Base-by-base conservation (phyloP, 1,139 yeast species). In the Lodderomyces orthopsilosis region DNA sequence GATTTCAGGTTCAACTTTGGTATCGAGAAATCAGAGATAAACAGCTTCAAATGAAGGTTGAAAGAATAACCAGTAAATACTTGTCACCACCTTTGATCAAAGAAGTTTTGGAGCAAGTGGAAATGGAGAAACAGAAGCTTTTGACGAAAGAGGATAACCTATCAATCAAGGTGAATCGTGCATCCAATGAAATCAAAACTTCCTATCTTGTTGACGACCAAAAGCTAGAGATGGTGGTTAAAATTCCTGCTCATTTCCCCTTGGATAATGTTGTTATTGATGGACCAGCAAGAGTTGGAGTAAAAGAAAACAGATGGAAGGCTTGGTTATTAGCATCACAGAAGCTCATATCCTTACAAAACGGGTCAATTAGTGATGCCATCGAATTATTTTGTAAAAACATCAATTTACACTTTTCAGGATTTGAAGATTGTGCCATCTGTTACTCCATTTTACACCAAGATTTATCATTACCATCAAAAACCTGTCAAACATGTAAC, bases 341-440 rank as follows among this genome's bases (percentile, higher is more conserved):
- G 58, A 79, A 91, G 43, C 83, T 90, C 13, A 78, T 85, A 14
- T 77, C 86, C 6, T 81, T 83, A 37, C 73, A 79, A 12, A 87
- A 86, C 55, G 96, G 96, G 9, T 83, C 94, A 0, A 80, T 93
- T 26, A 66, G 83, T 35, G 96, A 89, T 47, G 86, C 96, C 1
- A 71, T 94, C 44, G 91, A 86, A 51, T 74, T 88, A 39, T 88
- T 91, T 62, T 83, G 86, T 59, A 81, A 79, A 54, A 90, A 90
- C 58, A 93, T 89, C 35, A 76, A 80, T 40, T 70, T 87, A 48
- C 95, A 91, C 59, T 91, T 91, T 59, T 82, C 86, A 10, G 97
- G 97, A 0, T 90, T 89, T 53, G 96, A 89, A 54, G 98, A 93
- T 49, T 93, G 99, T 74, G 95, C 98, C 5, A 90, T 93, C 57